Conservation (phyloP, 257 asterid genomes). For the Solanum neorickii region DNA sequence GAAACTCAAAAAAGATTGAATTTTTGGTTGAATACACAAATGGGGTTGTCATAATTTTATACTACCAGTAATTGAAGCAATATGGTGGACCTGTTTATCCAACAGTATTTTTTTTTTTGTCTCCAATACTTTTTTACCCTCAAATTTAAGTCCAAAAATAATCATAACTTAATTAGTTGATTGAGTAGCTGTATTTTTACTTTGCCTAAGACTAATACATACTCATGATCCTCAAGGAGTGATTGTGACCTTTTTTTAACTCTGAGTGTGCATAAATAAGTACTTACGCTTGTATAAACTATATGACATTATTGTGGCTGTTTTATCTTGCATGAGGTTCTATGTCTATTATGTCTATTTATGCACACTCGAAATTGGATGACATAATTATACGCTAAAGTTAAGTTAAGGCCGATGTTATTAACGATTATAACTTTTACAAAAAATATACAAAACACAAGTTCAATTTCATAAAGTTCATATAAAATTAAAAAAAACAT, state of each 20-base stretch:
- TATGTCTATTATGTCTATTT: not conserved
- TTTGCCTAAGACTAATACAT: not conserved
- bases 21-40: not conserved
- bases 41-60: not conserved
- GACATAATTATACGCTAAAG: too few species aligned
- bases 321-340: too few species aligned
- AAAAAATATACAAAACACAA: not conserved
- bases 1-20: not conserved
- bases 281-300: too few species aligned
- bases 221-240: too few species aligned
- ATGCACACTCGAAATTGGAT: not conserved
- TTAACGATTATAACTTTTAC: not conserved
- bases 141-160: not conserved
- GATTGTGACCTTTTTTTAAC: too few species aligned
- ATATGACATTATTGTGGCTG: too few species aligned
- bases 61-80: not conserved
- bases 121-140: not conserved
- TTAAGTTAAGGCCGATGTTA: too few species aligned
- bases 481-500: not conserved
- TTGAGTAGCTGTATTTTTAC: too few species aligned
- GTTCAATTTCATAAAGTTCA: not conserved
- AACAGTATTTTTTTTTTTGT: not conserved
- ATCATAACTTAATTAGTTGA: not conserved
- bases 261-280: too few species aligned
- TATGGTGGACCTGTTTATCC: not conserved